phyloP scores from a whole-genome alignment of 768 basidiomycete genomes.

The Phylloporus sp. region DNA sequence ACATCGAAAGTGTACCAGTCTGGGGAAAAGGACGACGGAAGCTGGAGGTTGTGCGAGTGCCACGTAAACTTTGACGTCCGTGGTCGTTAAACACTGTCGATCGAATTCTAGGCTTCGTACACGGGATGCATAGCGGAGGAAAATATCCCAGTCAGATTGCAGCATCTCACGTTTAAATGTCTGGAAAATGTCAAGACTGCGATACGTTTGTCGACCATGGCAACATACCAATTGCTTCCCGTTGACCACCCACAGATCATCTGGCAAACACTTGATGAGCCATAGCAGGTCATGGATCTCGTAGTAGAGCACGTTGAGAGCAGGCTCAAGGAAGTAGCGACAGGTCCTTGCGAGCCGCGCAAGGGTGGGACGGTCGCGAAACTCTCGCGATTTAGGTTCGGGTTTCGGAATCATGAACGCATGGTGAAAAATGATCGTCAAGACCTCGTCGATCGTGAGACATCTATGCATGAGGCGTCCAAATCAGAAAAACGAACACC shows the following conservation, averaged over 20 bases:
- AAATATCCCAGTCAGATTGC: constrained; percentile 26
- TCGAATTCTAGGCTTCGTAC: constrained; percentile 31
- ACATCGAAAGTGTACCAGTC: constrained; percentile 26
- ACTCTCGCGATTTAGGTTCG: constrained; percentile 25
- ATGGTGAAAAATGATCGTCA: constrained; percentile 29
- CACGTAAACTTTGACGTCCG: constrained; percentile 19
- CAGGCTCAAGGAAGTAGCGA: constrained; percentile 30
- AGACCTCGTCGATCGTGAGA: constrained; percentile 30
- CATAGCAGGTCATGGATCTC: constrained; percentile 30
- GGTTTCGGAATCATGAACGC: constrained; percentile 26
- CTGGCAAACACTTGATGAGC: constrained; percentile 29
- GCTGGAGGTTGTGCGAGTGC: constrained; percentile 14
- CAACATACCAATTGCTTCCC: constrained; percentile 27
- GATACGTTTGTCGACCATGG: background rate
- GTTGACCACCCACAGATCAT: constrained; percentile 31
- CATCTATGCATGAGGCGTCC: constrained; percentile 31
- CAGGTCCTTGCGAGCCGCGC: constrained; percentile 30
- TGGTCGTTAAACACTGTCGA: constrained; percentile 22
- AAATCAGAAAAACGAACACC: constrained; percentile 11
- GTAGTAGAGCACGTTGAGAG: constrained; percentile 29
- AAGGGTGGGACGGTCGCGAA: constrained; percentile 28
- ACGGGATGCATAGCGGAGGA: constrained; percentile 25
- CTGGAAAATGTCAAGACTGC: constrained; percentile 12
- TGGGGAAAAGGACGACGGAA: constrained; percentile 20
- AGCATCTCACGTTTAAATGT: constrained; percentile 20